A percentile compares a stretch with the other conserved stretches of the same genome.
Conservation (phyloP, 495 filamentous ascomycete genomes). For the Aspergillus ostianus region DNA sequence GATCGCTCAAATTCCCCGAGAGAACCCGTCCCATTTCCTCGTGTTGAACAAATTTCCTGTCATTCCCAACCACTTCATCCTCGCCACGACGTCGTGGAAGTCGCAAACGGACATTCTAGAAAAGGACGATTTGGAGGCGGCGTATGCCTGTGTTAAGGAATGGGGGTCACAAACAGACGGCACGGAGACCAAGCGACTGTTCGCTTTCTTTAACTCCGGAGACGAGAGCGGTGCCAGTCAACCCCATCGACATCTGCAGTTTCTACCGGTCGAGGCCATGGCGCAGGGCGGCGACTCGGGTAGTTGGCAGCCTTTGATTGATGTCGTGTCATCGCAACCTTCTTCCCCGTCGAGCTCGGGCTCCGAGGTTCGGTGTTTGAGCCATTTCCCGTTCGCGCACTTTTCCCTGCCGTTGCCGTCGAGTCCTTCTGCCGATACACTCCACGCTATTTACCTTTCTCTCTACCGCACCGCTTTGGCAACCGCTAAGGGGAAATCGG, state of each 20-base stretch:
- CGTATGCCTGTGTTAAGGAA: slow-evolving; percentile 62
- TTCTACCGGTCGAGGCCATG: slow-evolving; percentile 72
- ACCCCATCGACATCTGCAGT: slow-evolving; percentile 76
- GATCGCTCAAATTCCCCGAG: slow-evolving; percentile 52
- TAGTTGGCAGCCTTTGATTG: slow-evolving; percentile 57
- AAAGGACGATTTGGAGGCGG: slow-evolving; percentile 60
- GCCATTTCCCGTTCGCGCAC: slow-evolving; percentile 50
- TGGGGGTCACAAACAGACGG: slow-evolving; percentile 44
- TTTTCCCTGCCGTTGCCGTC: slow-evolving; percentile 45
- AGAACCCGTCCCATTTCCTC: slow-evolving; percentile 58
- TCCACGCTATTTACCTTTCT: slow-evolving; percentile 46
- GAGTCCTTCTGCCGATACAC: slow-evolving; percentile 35
- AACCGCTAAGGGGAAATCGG: slow-evolving; percentile 24
- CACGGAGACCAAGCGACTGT: slow-evolving; percentile 44
- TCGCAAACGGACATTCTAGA: slow-evolving; percentile 69
- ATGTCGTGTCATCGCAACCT: slow-evolving; percentile 31
- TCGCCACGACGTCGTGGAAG: slow-evolving; percentile 66
- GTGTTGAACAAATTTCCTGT: slow-evolving; percentile 83
- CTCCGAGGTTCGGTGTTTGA: slow-evolving; percentile 26
- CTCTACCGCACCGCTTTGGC: slow-evolving; percentile 56
- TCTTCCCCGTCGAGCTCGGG: slow-evolving; percentile 13
- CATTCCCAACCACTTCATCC: slow-evolving; percentile 76
- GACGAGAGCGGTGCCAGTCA: slow-evolving; percentile 75
- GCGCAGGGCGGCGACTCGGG: slow-evolving; percentile 45
- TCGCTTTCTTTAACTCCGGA: slow-evolving; percentile 84